Evolutionary conservation across 2,329 filamentous ascomycete genomes (phyloP).

Genomic region (Leptodontidium sp.): DNA sequence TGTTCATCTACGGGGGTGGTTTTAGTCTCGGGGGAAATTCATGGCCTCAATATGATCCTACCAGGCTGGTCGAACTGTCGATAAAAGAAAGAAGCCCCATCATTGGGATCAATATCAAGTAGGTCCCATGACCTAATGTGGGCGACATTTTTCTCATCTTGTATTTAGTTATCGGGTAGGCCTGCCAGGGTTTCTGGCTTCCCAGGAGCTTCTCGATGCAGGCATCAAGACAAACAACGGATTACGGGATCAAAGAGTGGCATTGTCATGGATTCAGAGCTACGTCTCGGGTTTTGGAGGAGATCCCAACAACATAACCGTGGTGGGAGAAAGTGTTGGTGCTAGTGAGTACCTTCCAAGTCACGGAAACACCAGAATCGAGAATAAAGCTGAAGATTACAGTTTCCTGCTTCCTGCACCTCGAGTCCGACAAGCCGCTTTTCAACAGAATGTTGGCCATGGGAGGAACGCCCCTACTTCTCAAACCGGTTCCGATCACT

Average conservation of each 20-base stretch:
- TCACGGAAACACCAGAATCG: too few species aligned
- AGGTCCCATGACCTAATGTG: neutral
- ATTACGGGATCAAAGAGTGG: conserved; percentile 18
- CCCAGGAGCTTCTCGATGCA: neutral
- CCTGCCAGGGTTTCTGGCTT: conserved; percentile 12
- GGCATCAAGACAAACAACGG: conserved; percentile 19
- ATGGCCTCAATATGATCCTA: conserved; percentile 18
- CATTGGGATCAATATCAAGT: conserved; percentile 12
- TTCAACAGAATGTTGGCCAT: neutral
- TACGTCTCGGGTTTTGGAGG: conserved; percentile 45
- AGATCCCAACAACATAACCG: conserved; percentile 40
- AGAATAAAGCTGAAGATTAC: neutral
- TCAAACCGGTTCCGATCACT: neutral
- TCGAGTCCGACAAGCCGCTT: conserved; percentile 9
- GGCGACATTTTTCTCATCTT: neutral
- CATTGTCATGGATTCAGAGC: conserved; percentile 36
- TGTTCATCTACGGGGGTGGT: conserved; percentile 7
- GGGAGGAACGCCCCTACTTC: neutral
- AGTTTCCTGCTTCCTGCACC: conserved; percentile 14
- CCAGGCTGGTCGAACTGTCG: neutral
- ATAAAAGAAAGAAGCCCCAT: neutral
- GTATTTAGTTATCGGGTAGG: conserved; percentile 10
- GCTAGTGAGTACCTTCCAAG: conserved; percentile 4
- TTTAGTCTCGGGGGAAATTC: conserved; percentile 10
- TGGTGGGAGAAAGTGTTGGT: conserved; percentile 50